These are phyloP conservation scores for Teunomyces cretensis DNA, from an alignment of 805 yeast species.

Conservation along the genomic window DNA sequence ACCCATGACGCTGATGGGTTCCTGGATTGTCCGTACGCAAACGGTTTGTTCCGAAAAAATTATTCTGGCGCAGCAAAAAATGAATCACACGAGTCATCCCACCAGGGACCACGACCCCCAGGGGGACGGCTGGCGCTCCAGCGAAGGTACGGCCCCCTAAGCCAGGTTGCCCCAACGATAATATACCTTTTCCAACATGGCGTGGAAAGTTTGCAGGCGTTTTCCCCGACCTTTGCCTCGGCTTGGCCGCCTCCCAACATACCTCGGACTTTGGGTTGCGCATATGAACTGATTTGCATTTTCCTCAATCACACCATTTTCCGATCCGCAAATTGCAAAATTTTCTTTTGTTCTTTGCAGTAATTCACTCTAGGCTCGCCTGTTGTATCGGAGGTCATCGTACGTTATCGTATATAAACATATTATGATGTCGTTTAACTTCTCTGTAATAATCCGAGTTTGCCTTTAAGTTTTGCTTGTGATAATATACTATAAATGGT, in stretches of 20 bases:
- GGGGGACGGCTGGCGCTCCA: background rate
- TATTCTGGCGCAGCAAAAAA: background rate
- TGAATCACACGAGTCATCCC: background rate
- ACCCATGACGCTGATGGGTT: background rate
- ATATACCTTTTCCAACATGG: too few species aligned
- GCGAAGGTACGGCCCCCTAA: background rate
- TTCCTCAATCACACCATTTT: constrained; percentile 1
- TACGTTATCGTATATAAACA: background rate
- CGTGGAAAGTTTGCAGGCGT: too few species aligned
- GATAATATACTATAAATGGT: constrained; percentile 1
- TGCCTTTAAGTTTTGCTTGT: background rate
- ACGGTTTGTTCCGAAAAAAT: constrained; percentile 1
- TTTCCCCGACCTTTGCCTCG: too few species aligned
- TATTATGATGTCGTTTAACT: background rate
- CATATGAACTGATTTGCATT: constrained; percentile 1
- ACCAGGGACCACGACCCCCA: background rate
- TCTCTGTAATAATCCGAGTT: background rate
- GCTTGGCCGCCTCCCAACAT: too few species aligned
- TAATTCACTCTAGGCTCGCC: constrained; percentile 2
- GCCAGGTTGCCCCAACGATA: too few species aligned
- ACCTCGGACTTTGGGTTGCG: background rate
- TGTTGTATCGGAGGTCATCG: background rate
- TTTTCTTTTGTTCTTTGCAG: constrained; percentile 3
- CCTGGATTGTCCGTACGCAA: background rate
- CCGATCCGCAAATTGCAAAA: constrained; percentile 4